These are phyloP conservation scores for Warburgia ugandensis DNA, from an alignment of 164 flowering plant species.

Conservation along the genomic window DNA sequence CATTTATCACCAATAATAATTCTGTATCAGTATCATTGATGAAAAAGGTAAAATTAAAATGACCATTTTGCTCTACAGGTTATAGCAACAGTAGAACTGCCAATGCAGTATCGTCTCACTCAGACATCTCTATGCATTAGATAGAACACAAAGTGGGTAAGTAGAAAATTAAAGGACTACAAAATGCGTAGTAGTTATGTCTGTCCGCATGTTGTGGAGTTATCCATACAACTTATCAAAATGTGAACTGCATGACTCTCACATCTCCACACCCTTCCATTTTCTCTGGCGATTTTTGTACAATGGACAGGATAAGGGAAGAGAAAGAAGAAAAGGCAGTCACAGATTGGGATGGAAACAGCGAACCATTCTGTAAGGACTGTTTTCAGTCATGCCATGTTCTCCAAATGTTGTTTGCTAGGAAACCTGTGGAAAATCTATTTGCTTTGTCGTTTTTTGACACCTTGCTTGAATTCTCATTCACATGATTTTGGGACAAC, in stretches of 20 bases:
- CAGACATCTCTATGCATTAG: too few species aligned
- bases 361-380: background rate
- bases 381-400: background rate
- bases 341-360: constrained; percentile 13
- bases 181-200: background rate
- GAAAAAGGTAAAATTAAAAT: background rate
- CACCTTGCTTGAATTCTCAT: background rate
- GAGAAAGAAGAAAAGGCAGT: constrained; percentile 15
- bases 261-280: constrained; percentile 16
- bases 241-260: constrained; percentile 12
- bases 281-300: background rate
- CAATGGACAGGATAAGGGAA: constrained; percentile 17
- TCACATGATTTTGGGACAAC: background rate
- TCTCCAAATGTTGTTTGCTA: constrained; percentile 3
- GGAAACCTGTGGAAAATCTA: constrained; percentile 9
- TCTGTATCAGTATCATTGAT: too few species aligned
- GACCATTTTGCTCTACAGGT: too few species aligned
- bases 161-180: background rate
- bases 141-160: too few species aligned
- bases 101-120: too few species aligned
- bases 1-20: too few species aligned
- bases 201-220: background rate
- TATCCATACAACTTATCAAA: background rate
- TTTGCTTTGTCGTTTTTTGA: background rate
- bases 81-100: background rate